A percentile compares a stretch with the other conserved stretches of the same genome.
Conservation (phyloP, 495 filamentous ascomycete genomes). For the Hypoxylon intermedium region DNA sequence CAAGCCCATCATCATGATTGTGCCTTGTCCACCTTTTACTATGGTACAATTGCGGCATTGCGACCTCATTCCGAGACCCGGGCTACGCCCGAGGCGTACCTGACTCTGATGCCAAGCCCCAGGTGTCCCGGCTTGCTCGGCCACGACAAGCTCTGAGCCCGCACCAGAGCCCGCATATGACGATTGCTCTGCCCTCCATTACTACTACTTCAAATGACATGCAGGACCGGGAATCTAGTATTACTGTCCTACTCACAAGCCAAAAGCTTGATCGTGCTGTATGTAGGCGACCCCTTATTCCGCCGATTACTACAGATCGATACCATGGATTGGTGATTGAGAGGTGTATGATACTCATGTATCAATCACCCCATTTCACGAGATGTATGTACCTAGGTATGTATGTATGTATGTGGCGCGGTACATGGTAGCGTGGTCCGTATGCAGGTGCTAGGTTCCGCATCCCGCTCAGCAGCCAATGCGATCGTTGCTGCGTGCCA, state of each 20-base stretch:
- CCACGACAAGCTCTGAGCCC: too few species aligned
- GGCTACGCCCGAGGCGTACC: constrained; percentile 28
- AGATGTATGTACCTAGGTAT: constrained; percentile 4
- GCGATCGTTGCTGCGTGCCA: constrained; percentile 11
- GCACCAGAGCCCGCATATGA: constrained; percentile 7
- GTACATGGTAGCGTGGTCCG: constrained; percentile 30
- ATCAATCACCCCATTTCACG: constrained; percentile 27
- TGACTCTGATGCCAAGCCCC: constrained; percentile 24
- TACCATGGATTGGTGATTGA: not conserved
- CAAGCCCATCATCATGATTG: constrained; percentile 26
- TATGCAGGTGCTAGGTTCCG: constrained; percentile 38
- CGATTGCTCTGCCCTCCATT: not conserved
- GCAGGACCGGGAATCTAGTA: not conserved
- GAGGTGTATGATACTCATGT: constrained; percentile 14
- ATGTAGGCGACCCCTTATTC: not conserved
- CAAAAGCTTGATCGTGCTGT: not conserved
- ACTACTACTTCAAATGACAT: not conserved
- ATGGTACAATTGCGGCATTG: constrained; percentile 10
- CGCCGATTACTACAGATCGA: too few species aligned
- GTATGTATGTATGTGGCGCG: constrained; percentile 20
- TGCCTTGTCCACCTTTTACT: constrained; percentile 7
- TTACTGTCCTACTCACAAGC: not conserved
- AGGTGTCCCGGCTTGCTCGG: constrained; percentile 13
- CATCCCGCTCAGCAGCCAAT: constrained; percentile 33
- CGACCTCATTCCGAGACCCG: constrained; percentile 22